A percentile compares a stretch with the other conserved stretches of the same genome.
Conservation (phyloP, 2,329 filamentous ascomycete genomes). For the Cladosporium oxysporum region DNA sequence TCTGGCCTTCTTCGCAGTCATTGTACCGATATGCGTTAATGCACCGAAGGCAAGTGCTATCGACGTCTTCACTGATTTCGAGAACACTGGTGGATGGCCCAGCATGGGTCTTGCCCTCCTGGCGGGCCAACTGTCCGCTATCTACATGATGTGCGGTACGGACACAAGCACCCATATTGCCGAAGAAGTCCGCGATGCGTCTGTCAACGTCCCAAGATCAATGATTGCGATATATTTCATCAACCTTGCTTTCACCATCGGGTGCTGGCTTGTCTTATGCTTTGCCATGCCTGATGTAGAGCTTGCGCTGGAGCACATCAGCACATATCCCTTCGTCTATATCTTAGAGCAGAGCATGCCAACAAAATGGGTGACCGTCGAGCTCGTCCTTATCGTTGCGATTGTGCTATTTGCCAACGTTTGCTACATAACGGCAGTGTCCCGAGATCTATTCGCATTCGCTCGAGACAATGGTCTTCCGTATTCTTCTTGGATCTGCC, state of each 20-base stretch:
- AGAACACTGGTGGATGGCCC: too few relatives aligned
- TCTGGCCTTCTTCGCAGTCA: too few relatives aligned
- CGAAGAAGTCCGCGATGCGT: too few relatives aligned
- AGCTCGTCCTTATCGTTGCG: conserved; percentile 21
- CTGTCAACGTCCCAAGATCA: too few relatives aligned
- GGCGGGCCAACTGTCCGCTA: too few relatives aligned
- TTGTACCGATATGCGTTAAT: too few relatives aligned
- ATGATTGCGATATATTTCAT: too few relatives aligned
- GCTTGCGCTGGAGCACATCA: conserved; percentile 29
- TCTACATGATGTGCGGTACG: too few relatives aligned
- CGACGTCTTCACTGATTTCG: too few relatives aligned
- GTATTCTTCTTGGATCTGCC: conserved; percentile 37
- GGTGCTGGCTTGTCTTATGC: conserved; percentile 36
- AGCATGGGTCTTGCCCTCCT: too few relatives aligned
- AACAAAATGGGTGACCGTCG: conserved; percentile 22
- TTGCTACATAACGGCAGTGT: conserved; percentile 26
- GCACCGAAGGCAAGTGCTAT: too few relatives aligned
- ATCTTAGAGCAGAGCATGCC: conserved; percentile 33
- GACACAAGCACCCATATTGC: too few relatives aligned
- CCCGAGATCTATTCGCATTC: conserved; percentile 33
- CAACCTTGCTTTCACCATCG: conserved; percentile 22
- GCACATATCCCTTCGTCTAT: conserved; percentile 42
- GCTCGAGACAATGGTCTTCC: conserved; percentile 42
- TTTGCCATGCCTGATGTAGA: conserved; percentile 39
- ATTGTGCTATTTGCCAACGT: conserved; percentile 37